These are phyloP conservation scores for Brassica rapa DNA, from an alignment of 345 rosid species.

Conservation along the genomic window DNA sequence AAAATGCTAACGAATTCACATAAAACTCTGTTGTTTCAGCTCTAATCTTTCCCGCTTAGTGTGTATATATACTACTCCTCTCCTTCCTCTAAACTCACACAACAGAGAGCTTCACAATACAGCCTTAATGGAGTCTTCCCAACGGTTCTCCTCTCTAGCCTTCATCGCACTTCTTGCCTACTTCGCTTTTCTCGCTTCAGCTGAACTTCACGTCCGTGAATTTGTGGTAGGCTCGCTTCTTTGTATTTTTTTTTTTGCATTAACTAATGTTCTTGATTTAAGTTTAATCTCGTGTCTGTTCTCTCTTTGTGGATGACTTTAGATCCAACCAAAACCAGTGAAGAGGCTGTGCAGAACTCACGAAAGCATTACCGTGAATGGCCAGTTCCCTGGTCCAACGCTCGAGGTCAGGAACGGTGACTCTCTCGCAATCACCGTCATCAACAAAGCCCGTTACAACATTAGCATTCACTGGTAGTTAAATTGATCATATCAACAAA, in stretches of 20 bases:
- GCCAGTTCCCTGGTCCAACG: slow-evolving; percentile 83
- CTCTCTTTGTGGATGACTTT: slow-evolving; percentile 10
- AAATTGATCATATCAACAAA: not conserved
- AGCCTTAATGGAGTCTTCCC: slow-evolving; percentile 34
- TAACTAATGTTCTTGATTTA: not conserved
- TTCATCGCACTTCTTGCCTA: slow-evolving; percentile 29
- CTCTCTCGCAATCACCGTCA: slow-evolving; percentile 61
- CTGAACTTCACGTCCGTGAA: slow-evolving; percentile 42
- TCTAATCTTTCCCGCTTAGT: slow-evolving; percentile 25
- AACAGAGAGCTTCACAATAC: slow-evolving; percentile 13
- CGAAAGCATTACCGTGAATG: slow-evolving; percentile 67
- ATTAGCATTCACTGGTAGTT: slow-evolving; percentile 72
- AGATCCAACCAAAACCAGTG: slow-evolving; percentile 68
- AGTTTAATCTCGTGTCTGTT: not conserved
- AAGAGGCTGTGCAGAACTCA: slow-evolving; percentile 95
- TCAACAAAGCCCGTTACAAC: slow-evolving; percentile 69
- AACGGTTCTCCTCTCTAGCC: slow-evolving; percentile 7
- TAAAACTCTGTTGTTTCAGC: slow-evolving; percentile 6
- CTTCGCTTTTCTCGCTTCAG: slow-evolving; percentile 35
- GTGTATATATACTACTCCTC: slow-evolving; percentile 33
- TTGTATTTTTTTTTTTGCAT: not conserved
- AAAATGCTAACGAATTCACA: slow-evolving; percentile 35
- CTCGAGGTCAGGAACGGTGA: slow-evolving; percentile 78
- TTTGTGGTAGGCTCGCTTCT: slow-evolving; percentile 36
- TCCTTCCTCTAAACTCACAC: slow-evolving; percentile 23